These are phyloP conservation scores for Aspergillus sp. DNA, from an alignment of 2,329 filamentous ascomycete species.

Conservation along the genomic window DNA sequence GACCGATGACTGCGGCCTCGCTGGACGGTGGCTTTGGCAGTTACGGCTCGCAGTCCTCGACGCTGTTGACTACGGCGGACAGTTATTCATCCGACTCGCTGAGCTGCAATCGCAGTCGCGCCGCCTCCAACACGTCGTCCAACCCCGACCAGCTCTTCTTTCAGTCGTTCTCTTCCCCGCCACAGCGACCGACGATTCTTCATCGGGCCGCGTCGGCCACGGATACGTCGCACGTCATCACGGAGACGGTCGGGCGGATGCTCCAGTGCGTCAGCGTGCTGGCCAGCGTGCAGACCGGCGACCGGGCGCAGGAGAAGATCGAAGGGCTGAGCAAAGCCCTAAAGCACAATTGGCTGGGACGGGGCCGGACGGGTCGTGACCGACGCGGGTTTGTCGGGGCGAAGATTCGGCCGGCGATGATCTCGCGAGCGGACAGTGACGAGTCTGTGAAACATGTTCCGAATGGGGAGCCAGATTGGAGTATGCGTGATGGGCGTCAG, in stretches of 20 bases:
- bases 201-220: slow-evolving; percentile 29
- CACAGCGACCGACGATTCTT: slow-evolving; percentile 34
- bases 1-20: slow-evolving; percentile 72
- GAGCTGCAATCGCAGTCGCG: slow-evolving; percentile 65
- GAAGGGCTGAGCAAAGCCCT: slow-evolving; percentile 80
- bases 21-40: slow-evolving; percentile 73
- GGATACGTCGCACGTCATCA: slow-evolving; percentile 68
- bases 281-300: slow-evolving; percentile 69
- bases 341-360: slow-evolving; percentile 94
- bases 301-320: slow-evolving; percentile 74
- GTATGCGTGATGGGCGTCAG: slow-evolving; percentile 23
- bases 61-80: slow-evolving; percentile 62
- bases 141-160: slow-evolving; percentile 46
- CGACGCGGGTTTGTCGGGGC: slow-evolving; percentile 83
- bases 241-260: slow-evolving; percentile 93
- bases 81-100: slow-evolving; percentile 53
- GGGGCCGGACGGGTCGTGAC: slow-evolving; percentile 85
- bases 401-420: slow-evolving; percentile 43
- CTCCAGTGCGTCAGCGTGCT: slow-evolving; percentile 93
- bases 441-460: slow-evolving; percentile 18
- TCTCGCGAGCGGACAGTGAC: slow-evolving; percentile 25
- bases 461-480: slow-evolving; percentile 11
- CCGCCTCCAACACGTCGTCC: slow-evolving; percentile 77
- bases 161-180: slow-evolving; percentile 41
- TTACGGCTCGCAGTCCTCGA: slow-evolving; percentile 77